Conservation (phyloP, 2,329 filamentous ascomycete genomes). For the Diaporthe velutina region DNA sequence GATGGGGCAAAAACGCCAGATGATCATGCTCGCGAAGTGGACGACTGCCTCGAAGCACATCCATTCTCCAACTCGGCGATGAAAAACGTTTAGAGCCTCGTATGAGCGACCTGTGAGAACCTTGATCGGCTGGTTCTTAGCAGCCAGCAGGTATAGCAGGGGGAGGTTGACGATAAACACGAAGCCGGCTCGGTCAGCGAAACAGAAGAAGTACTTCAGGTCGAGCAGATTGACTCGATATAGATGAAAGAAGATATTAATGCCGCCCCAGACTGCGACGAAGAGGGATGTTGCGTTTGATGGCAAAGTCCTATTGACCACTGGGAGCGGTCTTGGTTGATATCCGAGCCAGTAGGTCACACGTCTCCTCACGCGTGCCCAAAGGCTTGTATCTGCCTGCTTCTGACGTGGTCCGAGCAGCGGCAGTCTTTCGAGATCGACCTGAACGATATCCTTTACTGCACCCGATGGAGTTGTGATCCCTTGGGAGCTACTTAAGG, state of each 20-base stretch:
- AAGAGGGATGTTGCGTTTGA: slow-evolving; percentile 68
- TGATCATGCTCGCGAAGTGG: slow-evolving; percentile 67
- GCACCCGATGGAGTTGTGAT: slow-evolving; percentile 43
- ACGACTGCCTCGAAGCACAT: slow-evolving; percentile 71
- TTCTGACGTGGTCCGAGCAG: slow-evolving; percentile 43
- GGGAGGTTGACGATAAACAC: slow-evolving; percentile 64
- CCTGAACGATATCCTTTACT: slow-evolving; percentile 42
- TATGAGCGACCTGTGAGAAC: slow-evolving; percentile 74
- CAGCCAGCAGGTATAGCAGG: slow-evolving; percentile 71
- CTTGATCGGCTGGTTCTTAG: slow-evolving; percentile 75
- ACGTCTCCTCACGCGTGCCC: slow-evolving; percentile 2
- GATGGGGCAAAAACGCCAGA: slow-evolving; percentile 64
- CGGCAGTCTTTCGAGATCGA: slow-evolving; percentile 53
- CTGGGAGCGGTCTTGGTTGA: slow-evolving; percentile 68
- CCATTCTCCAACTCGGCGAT: slow-evolving; percentile 72
- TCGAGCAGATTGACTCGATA: slow-evolving; percentile 61
- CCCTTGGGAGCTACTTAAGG: slow-evolving; percentile 51
- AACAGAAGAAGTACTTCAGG: slow-evolving; percentile 65
- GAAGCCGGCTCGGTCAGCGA: slow-evolving; percentile 69
- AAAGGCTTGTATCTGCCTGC: not conserved
- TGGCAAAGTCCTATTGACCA: slow-evolving; percentile 68
- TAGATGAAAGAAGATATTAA: slow-evolving; percentile 71
- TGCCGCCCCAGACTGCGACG: slow-evolving; percentile 61
- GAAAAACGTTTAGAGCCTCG: slow-evolving; percentile 75
- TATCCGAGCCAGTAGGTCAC: slow-evolving; percentile 59